Evolutionary conservation across 2,329 filamentous ascomycete species (phyloP).

Genomic region (Hymenoscyphus fructigenus): DNA sequence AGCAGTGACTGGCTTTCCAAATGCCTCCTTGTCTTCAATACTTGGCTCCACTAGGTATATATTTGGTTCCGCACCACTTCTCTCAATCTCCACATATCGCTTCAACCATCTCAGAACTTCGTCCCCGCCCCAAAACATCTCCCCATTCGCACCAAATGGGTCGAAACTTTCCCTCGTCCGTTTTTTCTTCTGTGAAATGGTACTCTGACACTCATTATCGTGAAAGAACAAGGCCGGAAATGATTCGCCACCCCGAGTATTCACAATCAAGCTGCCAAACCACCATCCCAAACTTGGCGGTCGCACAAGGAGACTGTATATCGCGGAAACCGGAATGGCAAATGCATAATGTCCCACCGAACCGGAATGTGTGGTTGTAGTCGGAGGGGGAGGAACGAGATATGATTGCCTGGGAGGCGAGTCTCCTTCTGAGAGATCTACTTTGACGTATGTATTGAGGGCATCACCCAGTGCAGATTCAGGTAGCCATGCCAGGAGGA

Average conservation of each 20-base stretch:
- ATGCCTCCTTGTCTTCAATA: slow-evolving; percentile 78
- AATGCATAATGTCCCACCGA: slow-evolving; percentile 83
- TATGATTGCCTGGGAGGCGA: slow-evolving; percentile 82
- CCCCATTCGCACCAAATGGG: slow-evolving; percentile 79
- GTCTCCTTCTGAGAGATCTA: slow-evolving; percentile 80
- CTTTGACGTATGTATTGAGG: slow-evolving; percentile 89
- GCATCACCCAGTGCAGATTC: slow-evolving; percentile 85
- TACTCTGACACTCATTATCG: slow-evolving; percentile 93
- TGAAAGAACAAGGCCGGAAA: slow-evolving; percentile 98
- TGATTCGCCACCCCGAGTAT: slow-evolving; percentile 84
- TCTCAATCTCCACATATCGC: slow-evolving; percentile 78
- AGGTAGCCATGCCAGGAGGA: slow-evolving; percentile 90
- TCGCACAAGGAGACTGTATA: slow-evolving; percentile 87
- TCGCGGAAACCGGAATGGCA: slow-evolving; percentile 82
- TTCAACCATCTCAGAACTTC: slow-evolving; percentile 90
- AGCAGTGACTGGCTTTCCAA: slow-evolving; percentile 51
- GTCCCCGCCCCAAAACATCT: slow-evolving; percentile 97
- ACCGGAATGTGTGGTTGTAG: slow-evolving; percentile 71
- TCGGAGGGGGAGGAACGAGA: slow-evolving; percentile 87
- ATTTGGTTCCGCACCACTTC: slow-evolving; percentile 82
- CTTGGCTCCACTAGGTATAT: slow-evolving; percentile 89
- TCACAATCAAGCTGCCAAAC: slow-evolving; percentile 95
- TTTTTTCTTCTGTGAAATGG: slow-evolving; percentile 90
- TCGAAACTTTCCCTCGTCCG: slow-evolving; percentile 82
- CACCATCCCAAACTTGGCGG: slow-evolving; percentile 97